Percentiles rank a stretch among this genome's conserved stretches.
Conservation (phyloP, 805 yeast species). For the Peterozyma toletana region DNA sequence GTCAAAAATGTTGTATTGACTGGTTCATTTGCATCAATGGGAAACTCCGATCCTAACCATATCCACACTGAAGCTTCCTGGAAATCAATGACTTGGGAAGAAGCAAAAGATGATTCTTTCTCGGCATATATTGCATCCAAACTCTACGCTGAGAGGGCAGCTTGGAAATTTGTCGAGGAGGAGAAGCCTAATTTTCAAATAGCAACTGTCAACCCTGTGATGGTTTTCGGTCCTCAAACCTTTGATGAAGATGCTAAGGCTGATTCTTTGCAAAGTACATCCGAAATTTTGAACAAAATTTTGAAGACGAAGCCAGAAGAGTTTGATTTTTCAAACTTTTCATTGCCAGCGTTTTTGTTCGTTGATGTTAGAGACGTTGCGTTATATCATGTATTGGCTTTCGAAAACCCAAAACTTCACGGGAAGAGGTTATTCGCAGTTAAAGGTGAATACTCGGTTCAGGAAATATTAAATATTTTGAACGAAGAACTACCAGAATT, state of each 20-base stretch:
- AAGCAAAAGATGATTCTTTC: slow-evolving; percentile 8
- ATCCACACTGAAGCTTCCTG: slow-evolving; percentile 23
- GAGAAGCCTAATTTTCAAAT: slow-evolving; percentile 25
- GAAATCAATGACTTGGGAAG: slow-evolving; percentile 20
- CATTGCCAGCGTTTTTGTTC: slow-evolving; percentile 11
- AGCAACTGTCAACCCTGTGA: slow-evolving; percentile 25
- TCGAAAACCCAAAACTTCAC: slow-evolving; percentile 12
- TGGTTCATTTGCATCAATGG: slow-evolving; percentile 45
- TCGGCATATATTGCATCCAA: slow-evolving; percentile 33
- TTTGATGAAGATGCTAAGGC: slow-evolving; percentile 12
- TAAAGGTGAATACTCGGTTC: slow-evolving; percentile 9
- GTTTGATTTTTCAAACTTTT: slow-evolving; percentile 10
- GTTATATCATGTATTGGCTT: slow-evolving; percentile 36
- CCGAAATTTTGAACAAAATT: slow-evolving; percentile 18
- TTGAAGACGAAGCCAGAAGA: slow-evolving; percentile 13
- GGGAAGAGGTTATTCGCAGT: slow-evolving; percentile 3
- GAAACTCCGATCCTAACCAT: slow-evolving; percentile 1
- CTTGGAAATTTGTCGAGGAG: slow-evolving; percentile 27
- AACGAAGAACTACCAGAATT: slow-evolving; percentile 24
- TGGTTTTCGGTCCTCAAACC: slow-evolving; percentile 33
- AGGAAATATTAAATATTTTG: slow-evolving; percentile 25
- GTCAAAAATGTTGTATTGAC: slow-evolving; percentile 37
- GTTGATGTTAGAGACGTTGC: slow-evolving; percentile 63
- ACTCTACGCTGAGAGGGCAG: slow-evolving; percentile 35
- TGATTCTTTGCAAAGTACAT: slow-evolving; percentile 21